Evolutionary conservation across 1,139 yeast species (phyloP).

Genomic region (Protomyces pachydermus): DNA sequence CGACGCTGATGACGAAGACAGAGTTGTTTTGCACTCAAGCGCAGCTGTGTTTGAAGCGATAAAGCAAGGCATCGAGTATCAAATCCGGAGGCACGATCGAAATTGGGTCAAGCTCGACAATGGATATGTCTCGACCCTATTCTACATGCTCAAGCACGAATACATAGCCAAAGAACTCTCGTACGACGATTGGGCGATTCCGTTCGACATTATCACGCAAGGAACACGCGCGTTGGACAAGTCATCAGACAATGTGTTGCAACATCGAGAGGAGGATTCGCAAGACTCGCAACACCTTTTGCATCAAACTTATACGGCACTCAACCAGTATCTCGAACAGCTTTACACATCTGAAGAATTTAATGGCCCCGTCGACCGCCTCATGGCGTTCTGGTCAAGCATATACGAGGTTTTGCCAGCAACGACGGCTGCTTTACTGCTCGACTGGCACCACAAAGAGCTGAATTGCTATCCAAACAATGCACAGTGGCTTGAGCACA

Average conservation of each 20-base stretch:
- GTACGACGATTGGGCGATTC: conserved; percentile 27
- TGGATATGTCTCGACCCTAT: conserved; percentile 5
- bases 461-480: conserved; percentile 53
- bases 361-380: conserved; percentile 46
- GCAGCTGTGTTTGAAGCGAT: conserved; percentile 2
- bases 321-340: neutral
- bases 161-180: neutral
- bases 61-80: neutral
- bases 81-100: conserved; percentile 1
- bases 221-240: conserved; percentile 13
- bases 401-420: conserved; percentile 44
- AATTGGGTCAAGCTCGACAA: conserved; percentile 4
- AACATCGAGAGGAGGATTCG: neutral
- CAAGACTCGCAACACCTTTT: neutral
- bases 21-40: conserved; percentile 1
- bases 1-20: neutral
- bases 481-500: conserved; percentile 52
- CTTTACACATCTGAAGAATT: conserved; percentile 34
- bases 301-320: neutral
- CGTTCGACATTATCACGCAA: conserved; percentile 16
- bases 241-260: neutral
- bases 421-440: conserved; percentile 43
- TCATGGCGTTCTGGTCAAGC: conserved; percentile 46
- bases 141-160: neutral
- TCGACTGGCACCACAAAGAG: conserved; percentile 45